These are phyloP conservation scores for Aspergillus mulundensis DNA, from an alignment of 495 filamentous ascomycete genomes.

Conservation along the genomic window DNA sequence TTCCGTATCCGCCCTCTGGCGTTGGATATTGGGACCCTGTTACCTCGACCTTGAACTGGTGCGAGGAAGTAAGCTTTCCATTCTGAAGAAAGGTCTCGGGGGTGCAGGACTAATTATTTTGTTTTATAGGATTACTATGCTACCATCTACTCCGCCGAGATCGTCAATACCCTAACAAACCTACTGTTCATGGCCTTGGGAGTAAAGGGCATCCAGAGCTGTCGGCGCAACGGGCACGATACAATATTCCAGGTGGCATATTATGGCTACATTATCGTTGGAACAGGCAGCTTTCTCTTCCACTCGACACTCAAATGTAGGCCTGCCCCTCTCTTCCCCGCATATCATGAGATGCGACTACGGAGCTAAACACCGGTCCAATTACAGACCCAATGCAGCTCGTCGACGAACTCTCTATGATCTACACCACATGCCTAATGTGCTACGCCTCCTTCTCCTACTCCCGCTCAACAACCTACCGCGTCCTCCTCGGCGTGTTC, in stretches of 20 bases:
- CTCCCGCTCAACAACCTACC: conserved; percentile 51
- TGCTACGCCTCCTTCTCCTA: conserved; percentile 83
- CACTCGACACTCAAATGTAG: conserved; percentile 79
- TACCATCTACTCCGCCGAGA: conserved; percentile 57
- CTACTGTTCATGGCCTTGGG: conserved; percentile 72
- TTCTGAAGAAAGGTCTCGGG: background rate
- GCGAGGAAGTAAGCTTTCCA: conserved; percentile 67
- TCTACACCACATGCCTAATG: conserved; percentile 96
- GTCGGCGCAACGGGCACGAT: conserved; percentile 65
- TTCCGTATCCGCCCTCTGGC: conserved; percentile 64
- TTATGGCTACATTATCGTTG: conserved; percentile 74
- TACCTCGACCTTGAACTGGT: conserved; percentile 89
- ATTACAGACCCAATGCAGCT: conserved; percentile 89
- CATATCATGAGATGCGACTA: background rate
- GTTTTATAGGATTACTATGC: conserved; percentile 55
- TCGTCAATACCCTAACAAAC: conserved; percentile 76
- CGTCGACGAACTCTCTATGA: conserved; percentile 95
- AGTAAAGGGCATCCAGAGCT: conserved; percentile 66
- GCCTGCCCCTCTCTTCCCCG: conserved; percentile 7
- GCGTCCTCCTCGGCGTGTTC: conserved; percentile 54
- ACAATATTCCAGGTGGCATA: conserved; percentile 67
- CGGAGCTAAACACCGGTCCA: conserved; percentile 13
- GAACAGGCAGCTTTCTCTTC: conserved; percentile 75
- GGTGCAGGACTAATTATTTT: background rate
- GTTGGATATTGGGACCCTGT: conserved; percentile 80